phyloP scores from a whole-genome alignment of 208 protist species.

The Tritrichomonas foetus region DNA sequence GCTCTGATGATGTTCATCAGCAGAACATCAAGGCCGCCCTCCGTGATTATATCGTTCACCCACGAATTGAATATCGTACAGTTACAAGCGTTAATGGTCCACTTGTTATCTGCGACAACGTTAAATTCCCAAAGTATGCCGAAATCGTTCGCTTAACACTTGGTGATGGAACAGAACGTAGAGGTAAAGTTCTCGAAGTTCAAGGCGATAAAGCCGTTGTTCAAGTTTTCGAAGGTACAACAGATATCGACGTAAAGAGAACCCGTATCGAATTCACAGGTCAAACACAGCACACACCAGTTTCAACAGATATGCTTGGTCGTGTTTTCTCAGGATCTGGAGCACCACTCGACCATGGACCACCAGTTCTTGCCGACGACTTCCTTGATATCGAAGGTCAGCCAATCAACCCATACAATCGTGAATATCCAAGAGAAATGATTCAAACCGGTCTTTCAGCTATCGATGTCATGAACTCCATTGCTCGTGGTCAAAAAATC shows the following conservation, averaged over 20 bases:
- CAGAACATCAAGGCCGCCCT: background rate
- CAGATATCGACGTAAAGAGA: conserved; percentile 69
- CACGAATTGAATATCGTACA: conserved; percentile 85
- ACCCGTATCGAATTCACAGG: conserved; percentile 92
- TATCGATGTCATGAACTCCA: conserved; percentile 99
- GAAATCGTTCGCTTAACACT: conserved; percentile 99
- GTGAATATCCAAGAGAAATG: conserved; percentile 99
- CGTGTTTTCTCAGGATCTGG: conserved; percentile 99
- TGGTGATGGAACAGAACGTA: conserved; percentile 77
- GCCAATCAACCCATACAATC: conserved; percentile 96
- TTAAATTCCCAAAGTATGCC: conserved; percentile 92
- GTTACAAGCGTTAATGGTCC: conserved; percentile 97
- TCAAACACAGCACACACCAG: conserved; percentile 93
- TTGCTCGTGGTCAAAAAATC: conserved; percentile 99
- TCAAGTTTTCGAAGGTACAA: conserved; percentile 99
- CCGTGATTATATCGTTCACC: conserved; percentile 29
- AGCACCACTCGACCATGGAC: conserved; percentile 86
- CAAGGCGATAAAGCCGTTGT: conserved; percentile 95
- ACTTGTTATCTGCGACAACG: conserved; percentile 98
- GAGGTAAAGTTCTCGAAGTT: conserved; percentile 97
- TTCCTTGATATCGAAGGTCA: conserved; percentile 95
- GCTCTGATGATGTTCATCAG: conserved; percentile 2
- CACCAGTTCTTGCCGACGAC: conserved; percentile 92
- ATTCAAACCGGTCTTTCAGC: conserved; percentile 99
- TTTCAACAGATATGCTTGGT: conserved; percentile 98